Percentiles rank a stretch among this genome's conserved stretches.
Conservation (phyloP, 2,329 filamentous ascomycete species). For the Aspergillus hiratsukae region DNA sequence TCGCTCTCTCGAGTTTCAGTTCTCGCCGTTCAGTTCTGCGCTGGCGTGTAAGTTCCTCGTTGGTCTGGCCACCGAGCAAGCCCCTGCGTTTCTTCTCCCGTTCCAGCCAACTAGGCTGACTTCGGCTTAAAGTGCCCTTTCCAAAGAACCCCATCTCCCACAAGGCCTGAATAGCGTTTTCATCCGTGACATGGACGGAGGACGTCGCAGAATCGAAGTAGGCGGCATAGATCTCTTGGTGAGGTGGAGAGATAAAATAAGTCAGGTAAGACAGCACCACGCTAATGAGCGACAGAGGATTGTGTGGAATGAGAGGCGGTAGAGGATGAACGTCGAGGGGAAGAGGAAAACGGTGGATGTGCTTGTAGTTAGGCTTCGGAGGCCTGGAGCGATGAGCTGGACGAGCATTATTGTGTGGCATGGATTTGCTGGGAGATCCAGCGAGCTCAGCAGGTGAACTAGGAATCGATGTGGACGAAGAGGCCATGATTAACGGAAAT, state of each 20-base stretch:
- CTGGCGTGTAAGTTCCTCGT: conserved; percentile 73
- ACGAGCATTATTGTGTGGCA: conserved; percentile 14
- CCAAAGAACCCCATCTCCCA: conserved; percentile 99
- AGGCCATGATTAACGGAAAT: conserved; percentile 25
- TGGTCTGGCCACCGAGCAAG: conserved; percentile 62
- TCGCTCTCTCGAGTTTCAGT: conserved; percentile 89
- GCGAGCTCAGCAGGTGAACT: conserved; percentile 12
- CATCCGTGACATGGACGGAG: conserved; percentile 78
- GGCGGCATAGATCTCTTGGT: conserved; percentile 62
- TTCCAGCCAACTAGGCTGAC: conserved; percentile 89
- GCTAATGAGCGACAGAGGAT: conserved; percentile 82
- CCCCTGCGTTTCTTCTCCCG: conserved; percentile 71
- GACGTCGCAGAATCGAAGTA: conserved; percentile 77
- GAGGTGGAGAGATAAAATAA: conserved; percentile 62
- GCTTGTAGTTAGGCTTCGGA: conserved; percentile 55
- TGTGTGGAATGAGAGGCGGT: conserved; percentile 83
- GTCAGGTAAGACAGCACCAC: conserved; percentile 72
- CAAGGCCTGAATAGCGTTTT: conserved; percentile 68
- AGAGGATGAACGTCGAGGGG: conserved; percentile 80
- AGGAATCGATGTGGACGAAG: conserved; percentile 17
- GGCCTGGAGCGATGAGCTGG: conserved; percentile 26
- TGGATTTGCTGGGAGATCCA: conserved; percentile 11
- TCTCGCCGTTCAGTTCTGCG: conserved; percentile 75
- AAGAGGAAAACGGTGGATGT: conserved; percentile 76
- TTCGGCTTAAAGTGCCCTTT: conserved; percentile 86